Conservation (phyloP, 2,329 filamentous ascomycete species). For the Thielaviopsis musarum region DNA sequence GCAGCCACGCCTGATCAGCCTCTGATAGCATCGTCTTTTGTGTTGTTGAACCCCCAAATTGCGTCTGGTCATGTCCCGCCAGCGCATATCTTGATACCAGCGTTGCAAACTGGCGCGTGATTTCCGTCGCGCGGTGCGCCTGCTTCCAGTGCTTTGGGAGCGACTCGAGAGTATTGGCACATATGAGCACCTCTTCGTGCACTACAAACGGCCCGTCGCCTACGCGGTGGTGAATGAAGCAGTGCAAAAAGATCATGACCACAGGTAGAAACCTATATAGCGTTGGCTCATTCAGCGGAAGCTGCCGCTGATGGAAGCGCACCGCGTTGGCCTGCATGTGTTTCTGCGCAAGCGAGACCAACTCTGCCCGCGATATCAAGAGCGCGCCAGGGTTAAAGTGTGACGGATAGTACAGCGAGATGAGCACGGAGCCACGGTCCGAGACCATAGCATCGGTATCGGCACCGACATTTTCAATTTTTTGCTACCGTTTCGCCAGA, state of each 20-base stretch:
- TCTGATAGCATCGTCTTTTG: neutral
- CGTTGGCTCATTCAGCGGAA: constrained; percentile 28
- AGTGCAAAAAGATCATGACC: constrained; percentile 6
- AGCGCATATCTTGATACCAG: neutral
- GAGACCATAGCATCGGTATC: neutral
- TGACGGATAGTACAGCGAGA: constrained; percentile 27
- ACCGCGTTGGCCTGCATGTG: constrained; percentile 23
- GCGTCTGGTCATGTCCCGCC: neutral
- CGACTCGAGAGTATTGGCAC: constrained; percentile 1
- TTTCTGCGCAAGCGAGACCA: constrained; percentile 24
- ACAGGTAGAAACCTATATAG: constrained; percentile 6
- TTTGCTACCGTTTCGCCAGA: neutral
- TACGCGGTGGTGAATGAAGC: neutral
- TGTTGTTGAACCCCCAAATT: neutral
- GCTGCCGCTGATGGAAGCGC: constrained; percentile 20
- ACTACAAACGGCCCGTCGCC: constrained; percentile 3
- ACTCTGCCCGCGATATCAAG: constrained; percentile 19
- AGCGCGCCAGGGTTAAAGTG: constrained; percentile 22
- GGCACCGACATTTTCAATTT: neutral
- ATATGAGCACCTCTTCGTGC: constrained; percentile 1
- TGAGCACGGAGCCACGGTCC: constrained; percentile 14
- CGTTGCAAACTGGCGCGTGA: constrained; percentile 1
- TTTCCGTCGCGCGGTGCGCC: constrained; percentile 6
- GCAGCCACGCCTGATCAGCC: constrained; percentile 1
- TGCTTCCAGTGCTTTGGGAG: constrained; percentile 3